Base-by-base conservation (phyloP, 257 asterid genomes). In the Scutellaria baicalensis region DNA sequence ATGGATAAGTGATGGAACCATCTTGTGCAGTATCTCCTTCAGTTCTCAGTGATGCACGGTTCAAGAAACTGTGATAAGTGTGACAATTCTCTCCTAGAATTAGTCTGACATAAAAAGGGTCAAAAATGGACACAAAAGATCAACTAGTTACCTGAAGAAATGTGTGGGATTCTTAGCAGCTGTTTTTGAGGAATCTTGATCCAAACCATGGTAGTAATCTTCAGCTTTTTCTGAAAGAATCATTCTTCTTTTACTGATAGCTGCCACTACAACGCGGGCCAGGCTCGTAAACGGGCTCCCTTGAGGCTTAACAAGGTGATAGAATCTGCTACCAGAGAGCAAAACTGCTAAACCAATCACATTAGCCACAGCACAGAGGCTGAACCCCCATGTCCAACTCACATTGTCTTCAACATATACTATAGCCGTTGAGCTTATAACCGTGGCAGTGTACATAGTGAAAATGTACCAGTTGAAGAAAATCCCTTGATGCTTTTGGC, bases 401-500 rank as follows among this genome's bases (percentile, higher is more conserved):
- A 84, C 71, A 1, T 78, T 86, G 68, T 86, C 96, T 54, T 86
- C 75, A 0, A 89, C 77, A 8, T 79, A 89, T 2, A 89, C 87
- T 27, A 89, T 79, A 58, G 78, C 85, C 0, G 93, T 89, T 48
- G 88, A 73, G 76, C 86, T 77, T 6, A 89, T 40, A 11, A 81
- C 55, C 2, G 86, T 67, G 59, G 91, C 79, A 0, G 81, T 68
- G 74, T 89, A 83, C 88, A 85, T 81, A 4, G 89, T 77, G 63
- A 86, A 78, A 0, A 85, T 74, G 74, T 77, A 89, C 93, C 93
- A 89, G 58, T 84, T 84, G 76, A 89, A 83, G 86, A 72, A 89
- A 60, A 75, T 68, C 4, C 75, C 80, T 51, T 70, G 90, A 59
- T 82, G 83, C 68, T 78, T 77, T 8, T 88, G 71, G 23, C 54